A percentile compares a stretch with the other conserved stretches of the same genome.
Evolutionary conservation across 805 yeast species (phyloP).

Genomic region (Jamesozyma spencerorum): DNA sequence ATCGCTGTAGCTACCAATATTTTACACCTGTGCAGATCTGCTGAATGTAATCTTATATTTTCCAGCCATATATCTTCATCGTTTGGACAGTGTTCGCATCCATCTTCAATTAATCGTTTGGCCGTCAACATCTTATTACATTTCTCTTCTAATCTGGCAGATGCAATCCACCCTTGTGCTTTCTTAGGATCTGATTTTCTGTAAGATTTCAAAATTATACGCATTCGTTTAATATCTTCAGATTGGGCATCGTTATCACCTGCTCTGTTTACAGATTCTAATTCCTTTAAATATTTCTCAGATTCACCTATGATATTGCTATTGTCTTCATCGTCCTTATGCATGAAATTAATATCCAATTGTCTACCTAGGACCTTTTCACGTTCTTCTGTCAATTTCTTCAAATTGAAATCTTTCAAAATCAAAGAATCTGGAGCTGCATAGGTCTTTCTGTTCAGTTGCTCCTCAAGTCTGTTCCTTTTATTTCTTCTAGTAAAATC

Average conservation of each 20-base stretch:
- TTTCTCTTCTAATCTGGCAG: conserved; percentile 68
- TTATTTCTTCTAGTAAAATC: conserved; percentile 78
- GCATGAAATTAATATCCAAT: conserved; percentile 35
- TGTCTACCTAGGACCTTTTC: conserved; percentile 49
- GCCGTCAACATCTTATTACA: conserved; percentile 52
- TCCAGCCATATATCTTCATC: conserved; percentile 79
- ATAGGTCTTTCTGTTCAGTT: conserved; percentile 58
- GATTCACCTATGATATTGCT: conserved; percentile 29
- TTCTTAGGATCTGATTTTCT: conserved; percentile 64
- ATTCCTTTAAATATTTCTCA: conserved; percentile 35
- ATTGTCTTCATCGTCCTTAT: conserved; percentile 6
- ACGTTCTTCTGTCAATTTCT: conserved; percentile 53
- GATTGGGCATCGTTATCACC: conserved; percentile 24
- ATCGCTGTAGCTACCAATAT: conserved; percentile 60
- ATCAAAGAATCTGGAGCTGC: conserved; percentile 73
- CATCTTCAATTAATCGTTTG: conserved; percentile 54
- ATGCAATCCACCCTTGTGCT: conserved; percentile 77
- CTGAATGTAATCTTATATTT: conserved; percentile 49
- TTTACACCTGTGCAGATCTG: conserved; percentile 39
- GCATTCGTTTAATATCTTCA: conserved; percentile 51
- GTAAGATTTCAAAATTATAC: conserved; percentile 55
- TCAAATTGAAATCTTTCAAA: conserved; percentile 35
- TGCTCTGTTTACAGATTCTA: conserved; percentile 16
- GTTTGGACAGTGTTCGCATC: conserved; percentile 57
- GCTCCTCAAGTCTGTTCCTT: conserved; percentile 53